These are phyloP conservation scores for Elasticomyces elasticus DNA, from an alignment of 495 filamentous ascomycete species.

Conservation along the genomic window DNA sequence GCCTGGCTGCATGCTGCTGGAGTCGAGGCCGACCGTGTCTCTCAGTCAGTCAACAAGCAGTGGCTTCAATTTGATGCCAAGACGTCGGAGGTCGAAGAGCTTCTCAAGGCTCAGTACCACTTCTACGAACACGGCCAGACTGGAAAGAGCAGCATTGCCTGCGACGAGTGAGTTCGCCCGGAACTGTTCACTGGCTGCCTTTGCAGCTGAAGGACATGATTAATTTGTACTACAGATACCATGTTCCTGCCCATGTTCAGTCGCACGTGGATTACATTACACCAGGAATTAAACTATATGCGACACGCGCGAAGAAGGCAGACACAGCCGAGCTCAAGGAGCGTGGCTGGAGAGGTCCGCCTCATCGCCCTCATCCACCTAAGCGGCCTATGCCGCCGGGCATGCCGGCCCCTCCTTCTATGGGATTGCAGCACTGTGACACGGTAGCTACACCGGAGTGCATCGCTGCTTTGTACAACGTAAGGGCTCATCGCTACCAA, in stretches of 20 bases:
- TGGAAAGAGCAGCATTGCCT: slow-evolving; percentile 15
- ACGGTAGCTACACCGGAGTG: slow-evolving; percentile 15
- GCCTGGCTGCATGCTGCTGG: slow-evolving; percentile 9
- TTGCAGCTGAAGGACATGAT: neutral
- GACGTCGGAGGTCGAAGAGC: slow-evolving; percentile 10
- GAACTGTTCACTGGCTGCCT: neutral
- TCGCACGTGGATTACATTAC: slow-evolving; percentile 31
- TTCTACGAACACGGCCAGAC: slow-evolving; percentile 12
- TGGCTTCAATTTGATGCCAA: slow-evolving; percentile 22
- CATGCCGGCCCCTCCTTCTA: neutral
- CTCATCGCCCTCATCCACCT: neutral
- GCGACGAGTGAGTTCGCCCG: slow-evolving; percentile 12
- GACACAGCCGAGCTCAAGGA: neutral
- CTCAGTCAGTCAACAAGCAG: slow-evolving; percentile 21
- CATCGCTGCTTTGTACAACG: slow-evolving; percentile 18
- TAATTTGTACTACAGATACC: slow-evolving; percentile 27
- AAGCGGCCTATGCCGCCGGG: neutral
- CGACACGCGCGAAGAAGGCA: neutral
- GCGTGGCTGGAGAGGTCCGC: neutral
- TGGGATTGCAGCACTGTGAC: slow-evolving; percentile 3
- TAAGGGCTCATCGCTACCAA: too few relatives aligned
- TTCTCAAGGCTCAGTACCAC: slow-evolving; percentile 15
- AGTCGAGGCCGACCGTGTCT: slow-evolving; percentile 5
- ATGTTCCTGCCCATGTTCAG: slow-evolving; percentile 22
- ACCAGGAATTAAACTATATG: slow-evolving; percentile 40